Evolutionary conservation across 768 basidiomycete genomes (phyloP).

Genomic region (Pluteus cervinus): DNA sequence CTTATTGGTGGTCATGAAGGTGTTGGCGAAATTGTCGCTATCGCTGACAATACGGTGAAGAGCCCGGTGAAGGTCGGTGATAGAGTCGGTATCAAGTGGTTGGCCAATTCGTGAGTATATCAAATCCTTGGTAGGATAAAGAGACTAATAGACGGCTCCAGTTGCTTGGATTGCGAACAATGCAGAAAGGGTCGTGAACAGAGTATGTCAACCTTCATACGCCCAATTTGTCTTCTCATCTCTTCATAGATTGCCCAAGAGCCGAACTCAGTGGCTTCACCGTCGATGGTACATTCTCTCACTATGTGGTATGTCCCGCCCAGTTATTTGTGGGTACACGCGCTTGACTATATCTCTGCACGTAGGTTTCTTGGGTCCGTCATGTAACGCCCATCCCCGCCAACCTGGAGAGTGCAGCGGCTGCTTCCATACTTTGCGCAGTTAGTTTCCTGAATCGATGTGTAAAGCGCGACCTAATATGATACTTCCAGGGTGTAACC

Average conservation of each 20-base stretch:
- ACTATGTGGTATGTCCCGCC: constrained; percentile 46
- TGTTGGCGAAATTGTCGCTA: constrained; percentile 76
- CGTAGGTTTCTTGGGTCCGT: constrained; percentile 59
- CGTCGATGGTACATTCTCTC: constrained; percentile 71
- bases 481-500: constrained; percentile 65
- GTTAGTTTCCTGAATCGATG: constrained; percentile 28
- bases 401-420: constrained; percentile 52
- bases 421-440: constrained; percentile 75
- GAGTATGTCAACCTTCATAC: constrained; percentile 33
- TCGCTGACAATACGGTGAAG: constrained; percentile 54
- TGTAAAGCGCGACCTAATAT: not conserved
- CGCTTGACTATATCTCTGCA: constrained; percentile 1
- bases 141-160: constrained; percentile 5
- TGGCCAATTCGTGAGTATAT: constrained; percentile 46
- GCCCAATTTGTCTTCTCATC: not conserved
- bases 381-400: constrained; percentile 81
- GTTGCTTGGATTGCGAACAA: constrained; percentile 67
- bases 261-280: constrained; percentile 64
- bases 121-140: not conserved
- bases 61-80: constrained; percentile 71
- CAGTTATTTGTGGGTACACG: constrained; percentile 1
- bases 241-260: constrained; percentile 46
- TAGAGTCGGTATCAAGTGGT: constrained; percentile 81
- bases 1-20: constrained; percentile 85
- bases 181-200: constrained; percentile 77